Evolutionary conservation across 75 land plant species (phyloP), one percentile per base, ranked within the genome.

Genomic region (Sequoia sempervirens): DNA sequence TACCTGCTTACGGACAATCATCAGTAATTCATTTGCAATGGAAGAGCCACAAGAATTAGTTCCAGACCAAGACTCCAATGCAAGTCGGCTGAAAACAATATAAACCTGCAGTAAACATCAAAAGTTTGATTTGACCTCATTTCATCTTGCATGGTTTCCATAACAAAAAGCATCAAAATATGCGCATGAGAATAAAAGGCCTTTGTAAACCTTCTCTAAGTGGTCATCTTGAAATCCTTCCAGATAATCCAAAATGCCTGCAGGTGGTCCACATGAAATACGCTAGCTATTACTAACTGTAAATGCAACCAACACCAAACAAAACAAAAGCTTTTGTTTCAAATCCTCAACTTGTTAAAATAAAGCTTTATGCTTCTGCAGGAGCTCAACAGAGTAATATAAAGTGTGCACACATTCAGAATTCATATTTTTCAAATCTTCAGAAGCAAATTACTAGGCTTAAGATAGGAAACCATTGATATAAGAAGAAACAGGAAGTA

Each of bases 1-100:
- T 85, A 92, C 98, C 93, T 96, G 98, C 87, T 96, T 96, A 30
- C 98, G 85, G 9, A 96, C 84, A 45, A 96, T 88, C 86, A 96
- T 95, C 36, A 95, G 78, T 70, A 96, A 91, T 83, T 96, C 98
- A 91, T 95, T 93, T 82, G 91, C 91, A 73, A 92, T 87, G 76
- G 93, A 92, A 75, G 89, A 86, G 56, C 90, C 84, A 82, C 43
- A 83, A 30, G 88, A 84, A 78, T 85, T 69, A 34, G 86, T 69
- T 54, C 83, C 82, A 28, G 88, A 85, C 84, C 90, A 88, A 79
- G 89, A 88, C n/a, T 82, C 85, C 61, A 95, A 61, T 32, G 97
- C 95, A 56, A 96, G 83, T 50, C 78, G 87, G 74, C 93, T 87
- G 83, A 96, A 96, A 37, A 95, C 85, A 75, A 89, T 89, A 85